Evolutionary conservation across 2,329 filamentous ascomycete species (phyloP), one percentile per base, ranked within the genome.

Genomic region (Aspergillus fumigatus): DNA sequence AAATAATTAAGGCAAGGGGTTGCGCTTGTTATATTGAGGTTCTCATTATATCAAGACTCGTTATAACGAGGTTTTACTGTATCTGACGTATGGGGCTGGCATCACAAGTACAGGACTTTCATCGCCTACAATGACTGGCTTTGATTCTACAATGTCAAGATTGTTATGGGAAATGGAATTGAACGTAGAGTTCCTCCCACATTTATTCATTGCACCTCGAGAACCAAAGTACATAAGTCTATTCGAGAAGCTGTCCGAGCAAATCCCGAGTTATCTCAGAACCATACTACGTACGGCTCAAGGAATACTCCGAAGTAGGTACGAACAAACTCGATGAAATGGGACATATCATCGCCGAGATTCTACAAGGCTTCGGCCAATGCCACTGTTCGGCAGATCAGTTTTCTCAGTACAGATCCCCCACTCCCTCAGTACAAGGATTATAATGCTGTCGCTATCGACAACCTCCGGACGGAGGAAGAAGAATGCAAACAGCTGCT

Each of bases 401-500:
- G 88, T 70, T 88, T 86, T 65, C 61, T 68, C 8, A 65, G 73
- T 48, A 79, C 78, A 19, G 61, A 65, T 0, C 67, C 69, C 2
- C 57, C 68, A 1, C 59, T 89, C 2, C 79, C 79, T 1, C 76
- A 83, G 61, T 85, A 85, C 72, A 70, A 76, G 25, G 73, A 75
- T 32, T 64, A 72, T 17, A 86, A 85, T 69, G 87, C 87, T 4
- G 79, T 82, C 7, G 73, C 89, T 0, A 77, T 90, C 4, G 86
- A 90, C 69, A 77, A 85, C 58, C 80, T 85, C n/a, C 68, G 89
- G 55, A 82, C 79, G 11, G 74, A 78, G 11, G 74, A 78, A n/a
- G 69, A 74, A 8, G 89, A 92, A 75, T 92, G 89, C 71, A 67
- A 72, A 0, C 66, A 78, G 32, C 76, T 90, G 4, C 71, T 81